Evolutionary conservation across 2,329 filamentous ascomycete species (phyloP).

Genomic region (Fusarium globosum): DNA sequence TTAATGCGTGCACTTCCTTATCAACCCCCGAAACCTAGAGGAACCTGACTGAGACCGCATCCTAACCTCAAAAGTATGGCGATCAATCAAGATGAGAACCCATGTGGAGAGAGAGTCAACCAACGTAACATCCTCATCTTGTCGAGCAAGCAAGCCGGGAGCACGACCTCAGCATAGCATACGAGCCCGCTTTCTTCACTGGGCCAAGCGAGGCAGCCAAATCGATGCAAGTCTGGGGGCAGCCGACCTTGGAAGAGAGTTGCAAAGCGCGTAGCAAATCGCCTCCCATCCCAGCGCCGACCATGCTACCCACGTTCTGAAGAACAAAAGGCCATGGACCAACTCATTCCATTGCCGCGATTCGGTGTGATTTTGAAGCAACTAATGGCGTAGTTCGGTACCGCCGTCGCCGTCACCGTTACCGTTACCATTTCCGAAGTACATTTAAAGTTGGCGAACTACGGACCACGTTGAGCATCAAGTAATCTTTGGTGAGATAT

Average conservation of each 20-base stretch:
- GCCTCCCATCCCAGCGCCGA: neutral
- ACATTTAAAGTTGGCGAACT: neutral
- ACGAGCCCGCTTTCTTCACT: rapidly evolving
- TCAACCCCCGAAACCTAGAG: no score
- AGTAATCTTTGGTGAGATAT: neutral
- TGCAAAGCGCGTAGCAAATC: rapidly evolving
- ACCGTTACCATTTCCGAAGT: neutral
- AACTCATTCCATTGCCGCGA: no score
- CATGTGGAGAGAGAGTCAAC: no score
- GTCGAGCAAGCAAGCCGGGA: neutral
- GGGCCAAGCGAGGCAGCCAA: rapidly evolving
- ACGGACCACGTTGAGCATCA: neutral
- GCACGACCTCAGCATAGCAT: neutral
- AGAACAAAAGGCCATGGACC: neutral
- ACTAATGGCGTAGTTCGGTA: no score
- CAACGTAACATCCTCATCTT: neutral
- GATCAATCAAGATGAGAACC: neutral
- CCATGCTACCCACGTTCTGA: neutral
- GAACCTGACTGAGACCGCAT: neutral
- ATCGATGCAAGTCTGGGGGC: neutral
- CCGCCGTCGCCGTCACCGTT: no score
- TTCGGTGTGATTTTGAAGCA: no score
- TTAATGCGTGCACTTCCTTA: no score
- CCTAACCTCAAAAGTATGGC: neutral
- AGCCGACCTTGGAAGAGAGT: neutral